Base-by-base conservation (phyloP, 140 eudicot genomes). In the Erigeron philadelphicus region DNA sequence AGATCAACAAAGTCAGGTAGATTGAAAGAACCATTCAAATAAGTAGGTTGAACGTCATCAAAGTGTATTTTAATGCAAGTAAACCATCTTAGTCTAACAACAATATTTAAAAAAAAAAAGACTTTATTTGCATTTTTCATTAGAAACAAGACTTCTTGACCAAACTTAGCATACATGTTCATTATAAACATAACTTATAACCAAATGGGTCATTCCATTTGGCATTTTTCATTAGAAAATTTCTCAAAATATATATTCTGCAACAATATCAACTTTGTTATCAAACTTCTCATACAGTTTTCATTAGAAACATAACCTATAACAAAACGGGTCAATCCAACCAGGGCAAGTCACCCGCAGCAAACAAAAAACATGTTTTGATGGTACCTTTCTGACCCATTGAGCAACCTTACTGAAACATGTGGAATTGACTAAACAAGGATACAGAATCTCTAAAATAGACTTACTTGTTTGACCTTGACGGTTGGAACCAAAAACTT, bases 401-500 rank as follows among this genome's bases (percentile, higher is more conserved):
- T 64, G 21, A 2, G 43, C 40, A 46, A 19, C 42, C 38, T 8
- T 9, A 5, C 1, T 40, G 15, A 41, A 49, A 58, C 53, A 58
- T 17, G 25, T 31, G 8, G 41, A 48, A 40, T 8, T 12, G 38
- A 48, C 53, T 25, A 50, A 49, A 61, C 11, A 76, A 53, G 25
- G 16, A 19, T 48, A 40, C 2, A 21, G 17, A 38, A 7, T 17
- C 10, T 10, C 7, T 6, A 18, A 17, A 44, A 7, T 18, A 69
- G 60, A 57, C 21, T 52, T 79, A 87, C 98, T 95, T 81, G 91
- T 71, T 74, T 67, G 96, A 47, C 96, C 96, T 72, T 84, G 98
- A 15, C 95, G 86, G 62, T 96, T 86, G 50, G 96, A 86, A 70
- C 96, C 96, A 76, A 93, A 86, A 58, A 93, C 86, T 80, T 93